These are phyloP conservation scores for Bullera alba DNA, from an alignment of 768 basidiomycete genomes.

Conservation along the genomic window DNA sequence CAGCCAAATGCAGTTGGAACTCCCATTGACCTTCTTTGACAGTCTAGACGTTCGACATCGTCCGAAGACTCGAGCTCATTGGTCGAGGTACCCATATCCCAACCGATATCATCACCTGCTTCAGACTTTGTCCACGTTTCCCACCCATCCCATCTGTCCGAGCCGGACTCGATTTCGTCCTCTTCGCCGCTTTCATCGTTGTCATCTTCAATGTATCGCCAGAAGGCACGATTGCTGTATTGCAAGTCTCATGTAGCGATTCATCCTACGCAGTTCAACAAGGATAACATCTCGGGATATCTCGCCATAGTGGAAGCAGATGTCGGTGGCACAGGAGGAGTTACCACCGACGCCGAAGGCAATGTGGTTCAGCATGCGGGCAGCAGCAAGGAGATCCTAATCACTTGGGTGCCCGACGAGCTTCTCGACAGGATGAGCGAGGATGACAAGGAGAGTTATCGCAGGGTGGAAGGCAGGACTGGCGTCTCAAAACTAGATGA, in stretches of 20 bases:
- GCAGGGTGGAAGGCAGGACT: constrained; percentile 61
- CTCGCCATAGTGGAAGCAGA: constrained; percentile 85
- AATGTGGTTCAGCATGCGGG: constrained; percentile 7
- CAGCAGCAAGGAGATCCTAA: constrained; percentile 61
- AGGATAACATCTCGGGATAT: constrained; percentile 92
- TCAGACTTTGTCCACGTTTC: constrained; percentile 14
- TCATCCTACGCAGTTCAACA: constrained; percentile 81
- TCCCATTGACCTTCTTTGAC: constrained; percentile 10
- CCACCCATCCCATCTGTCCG: constrained; percentile 4
- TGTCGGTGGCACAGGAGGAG: constrained; percentile 33
- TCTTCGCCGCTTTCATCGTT: constrained; percentile 4
- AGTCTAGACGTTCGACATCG: constrained; percentile 4
- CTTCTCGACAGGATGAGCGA: constrained; percentile 73
- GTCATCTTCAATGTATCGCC: background rate
- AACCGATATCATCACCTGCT: background rate
- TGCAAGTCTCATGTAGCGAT: constrained; percentile 93
- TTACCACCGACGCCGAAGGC: constrained; percentile 16
- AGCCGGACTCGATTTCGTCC: too few species aligned
- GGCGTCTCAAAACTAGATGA: constrained; percentile 18
- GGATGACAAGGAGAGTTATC: constrained; percentile 83
- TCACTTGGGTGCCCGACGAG: constrained; percentile 90
- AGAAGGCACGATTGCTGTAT: constrained; percentile 57
- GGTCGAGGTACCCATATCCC: background rate
- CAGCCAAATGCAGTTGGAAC: background rate
- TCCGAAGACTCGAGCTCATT: background rate